Base-by-base conservation (phyloP, 805 yeast species). In the Barnettozyma siamensis region DNA sequence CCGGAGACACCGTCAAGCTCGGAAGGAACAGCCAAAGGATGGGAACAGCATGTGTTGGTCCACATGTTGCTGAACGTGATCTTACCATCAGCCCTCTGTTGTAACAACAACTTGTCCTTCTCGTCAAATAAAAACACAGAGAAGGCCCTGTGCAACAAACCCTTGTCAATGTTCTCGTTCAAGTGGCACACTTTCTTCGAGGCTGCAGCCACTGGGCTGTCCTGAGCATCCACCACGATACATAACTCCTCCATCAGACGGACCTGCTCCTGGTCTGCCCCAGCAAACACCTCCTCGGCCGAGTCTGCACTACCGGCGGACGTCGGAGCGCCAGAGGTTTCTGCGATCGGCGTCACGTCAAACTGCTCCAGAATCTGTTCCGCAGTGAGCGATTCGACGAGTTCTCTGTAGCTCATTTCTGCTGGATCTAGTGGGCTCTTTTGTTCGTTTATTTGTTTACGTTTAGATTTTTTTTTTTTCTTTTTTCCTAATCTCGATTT, bases 41-140 rank as follows among this genome's bases (percentile, higher is more conserved):
- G 99, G 1, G 98, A 89, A 63, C 99, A 93, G 66, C 99, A 93
- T 2, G 99, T 93, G 63, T 93, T 93, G 20, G 99, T 93, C 99
- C 99, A 93, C 83, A 89, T 80, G 44, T 79, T 79, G 1, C 98
- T 95, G 64, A 93, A 93, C 1, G 99, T 93, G 66, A 93, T 93
- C 63, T 93, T 93, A 61, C 93, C 98, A 37, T 80, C 79, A 0
- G 99, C 98, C 54, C 99, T 79, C 67, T 91, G 97, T 67, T 93
- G 99, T 51, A 93, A 70, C 44, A 93, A 71, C 47, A 93, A 72
- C 63, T 83, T 73, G 44, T 80, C 79, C 34, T 85, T 76, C 18
- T 75, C 76, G 62, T 88, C 83, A 69, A 93, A 93, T 41, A 91
- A 66, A 55, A 93, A 93, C n/a, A 89, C 96, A 20, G 96, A 86